These are phyloP conservation scores for Triticum urartu DNA, from an alignment of 176 grass and related monocot genomes.

Conservation along the genomic window DNA sequence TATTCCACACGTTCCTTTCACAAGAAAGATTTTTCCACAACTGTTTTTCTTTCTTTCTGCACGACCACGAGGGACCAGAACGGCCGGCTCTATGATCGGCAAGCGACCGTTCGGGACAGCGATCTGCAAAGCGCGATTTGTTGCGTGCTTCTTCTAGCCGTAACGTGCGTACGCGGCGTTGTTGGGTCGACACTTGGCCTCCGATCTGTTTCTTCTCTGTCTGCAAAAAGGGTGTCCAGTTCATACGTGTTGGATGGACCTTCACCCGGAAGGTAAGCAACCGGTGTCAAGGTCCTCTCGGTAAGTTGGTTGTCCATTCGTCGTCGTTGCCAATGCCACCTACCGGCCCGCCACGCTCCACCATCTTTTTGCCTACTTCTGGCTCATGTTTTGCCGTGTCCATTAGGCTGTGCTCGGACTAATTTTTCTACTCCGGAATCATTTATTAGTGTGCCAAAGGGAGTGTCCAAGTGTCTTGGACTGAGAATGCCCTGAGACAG, in stretches of 20 bases:
- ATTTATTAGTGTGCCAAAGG: not conserved
- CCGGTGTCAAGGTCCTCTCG: not conserved
- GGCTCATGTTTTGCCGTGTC: not conserved
- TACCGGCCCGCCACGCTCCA: not conserved
- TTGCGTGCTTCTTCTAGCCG: not conserved
- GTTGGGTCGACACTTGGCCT: not conserved
- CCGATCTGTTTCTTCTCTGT: not conserved
- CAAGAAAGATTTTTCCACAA: no score
- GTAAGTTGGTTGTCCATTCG: not conserved
- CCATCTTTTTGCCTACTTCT: not conserved
- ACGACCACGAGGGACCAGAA: no score
- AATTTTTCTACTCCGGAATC: not conserved
- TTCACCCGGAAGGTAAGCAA: not conserved
- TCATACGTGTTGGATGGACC: not conserved
- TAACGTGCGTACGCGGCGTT: not conserved
- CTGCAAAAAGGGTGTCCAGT: not conserved
- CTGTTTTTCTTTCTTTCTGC: no score
- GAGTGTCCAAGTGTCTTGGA: not conserved
- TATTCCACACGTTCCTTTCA: no score
- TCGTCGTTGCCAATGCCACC: not conserved
- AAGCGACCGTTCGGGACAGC: no score
- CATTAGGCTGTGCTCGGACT: not conserved
- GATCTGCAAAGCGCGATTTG: not conserved
- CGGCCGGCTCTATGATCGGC: no score
- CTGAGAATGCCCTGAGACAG: not conserved